Evolutionary conservation across 768 basidiomycete genomes (phyloP).

Genomic region (Gloeopeniophorella convolvens): DNA sequence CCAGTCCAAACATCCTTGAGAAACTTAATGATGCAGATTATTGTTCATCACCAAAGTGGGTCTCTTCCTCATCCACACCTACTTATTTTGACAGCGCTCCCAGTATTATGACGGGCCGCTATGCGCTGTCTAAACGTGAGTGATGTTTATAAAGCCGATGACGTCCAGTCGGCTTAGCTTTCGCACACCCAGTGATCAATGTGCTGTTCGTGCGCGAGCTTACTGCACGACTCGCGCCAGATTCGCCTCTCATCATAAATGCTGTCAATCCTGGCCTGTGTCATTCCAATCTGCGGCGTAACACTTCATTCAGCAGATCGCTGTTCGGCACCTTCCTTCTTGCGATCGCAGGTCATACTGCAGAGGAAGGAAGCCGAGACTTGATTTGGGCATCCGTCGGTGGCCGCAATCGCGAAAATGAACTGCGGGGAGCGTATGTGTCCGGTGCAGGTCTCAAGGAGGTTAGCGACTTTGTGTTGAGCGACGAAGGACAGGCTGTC

Average conservation of each 20-base stretch:
- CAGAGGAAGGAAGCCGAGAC: constrained; percentile 32
- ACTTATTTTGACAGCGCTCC: too few relatives aligned
- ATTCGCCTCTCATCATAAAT: neutral
- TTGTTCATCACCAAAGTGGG: neutral
- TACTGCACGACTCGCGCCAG: neutral
- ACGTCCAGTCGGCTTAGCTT: neutral
- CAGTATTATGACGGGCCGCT: neutral
- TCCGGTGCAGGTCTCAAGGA: constrained; percentile 18
- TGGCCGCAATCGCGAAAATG: constrained; percentile 19
- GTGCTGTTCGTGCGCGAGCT: constrained; percentile 6
- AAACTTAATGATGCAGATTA: neutral
- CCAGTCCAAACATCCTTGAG: neutral
- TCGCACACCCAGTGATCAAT: neutral
- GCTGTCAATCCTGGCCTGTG: constrained; percentile 7
- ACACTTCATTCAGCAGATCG: neutral
- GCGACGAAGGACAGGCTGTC: constrained; percentile 25
- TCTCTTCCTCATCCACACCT: neutral
- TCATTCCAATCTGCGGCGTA: neutral
- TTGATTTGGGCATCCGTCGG: constrained; percentile 30
- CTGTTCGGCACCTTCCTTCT: too few relatives aligned
- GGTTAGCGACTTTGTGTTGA: constrained; percentile 30
- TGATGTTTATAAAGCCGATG: neutral
- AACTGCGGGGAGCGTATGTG: constrained; percentile 24
- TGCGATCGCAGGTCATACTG: too few relatives aligned
- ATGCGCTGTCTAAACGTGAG: neutral